Evolutionary conservation across 2,329 filamentous ascomycete species (phyloP).

Genomic region (Aspergillus jensenii): DNA sequence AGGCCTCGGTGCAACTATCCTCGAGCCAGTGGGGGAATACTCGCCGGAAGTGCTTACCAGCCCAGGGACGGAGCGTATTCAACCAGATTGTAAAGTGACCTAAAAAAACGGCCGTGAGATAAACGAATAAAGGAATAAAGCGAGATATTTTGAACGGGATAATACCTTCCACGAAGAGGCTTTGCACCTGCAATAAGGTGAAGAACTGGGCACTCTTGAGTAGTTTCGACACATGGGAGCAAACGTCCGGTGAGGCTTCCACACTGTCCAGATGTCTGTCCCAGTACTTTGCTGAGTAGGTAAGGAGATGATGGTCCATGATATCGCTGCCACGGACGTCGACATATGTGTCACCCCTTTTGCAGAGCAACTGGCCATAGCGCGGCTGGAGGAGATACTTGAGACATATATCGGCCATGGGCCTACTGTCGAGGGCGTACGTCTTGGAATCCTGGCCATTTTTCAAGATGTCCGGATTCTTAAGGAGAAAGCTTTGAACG

Average conservation of each 20-base stretch:
- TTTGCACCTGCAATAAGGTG: conserved; percentile 5
- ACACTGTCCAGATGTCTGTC: conserved; percentile 1
- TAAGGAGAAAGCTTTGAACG: not conserved
- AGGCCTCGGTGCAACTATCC: too few relatives aligned
- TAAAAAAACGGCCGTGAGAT: too few relatives aligned
- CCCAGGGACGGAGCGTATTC: too few relatives aligned
- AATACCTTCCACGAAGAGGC: not conserved
- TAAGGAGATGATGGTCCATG: not conserved
- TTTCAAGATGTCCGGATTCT: conserved; percentile 1
- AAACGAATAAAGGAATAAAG: too few relatives aligned
- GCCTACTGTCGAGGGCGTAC: not conserved
- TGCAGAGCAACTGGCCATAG: not conserved
- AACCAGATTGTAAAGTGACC: too few relatives aligned
- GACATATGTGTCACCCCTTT: not conserved
- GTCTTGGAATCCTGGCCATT: not conserved
- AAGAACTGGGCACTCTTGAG: not conserved
- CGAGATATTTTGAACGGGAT: too few relatives aligned
- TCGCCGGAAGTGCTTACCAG: too few relatives aligned
- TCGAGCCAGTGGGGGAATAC: too few relatives aligned
- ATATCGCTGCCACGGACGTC: not conserved
- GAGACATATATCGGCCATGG: not conserved
- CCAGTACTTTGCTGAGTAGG: conserved; percentile 9
- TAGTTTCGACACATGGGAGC: not conserved
- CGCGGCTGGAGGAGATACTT: conserved; percentile 3
- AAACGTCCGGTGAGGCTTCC: not conserved